Base-by-base conservation (phyloP, 345 rosid genomes). In the Murraya koenigii region DNA sequence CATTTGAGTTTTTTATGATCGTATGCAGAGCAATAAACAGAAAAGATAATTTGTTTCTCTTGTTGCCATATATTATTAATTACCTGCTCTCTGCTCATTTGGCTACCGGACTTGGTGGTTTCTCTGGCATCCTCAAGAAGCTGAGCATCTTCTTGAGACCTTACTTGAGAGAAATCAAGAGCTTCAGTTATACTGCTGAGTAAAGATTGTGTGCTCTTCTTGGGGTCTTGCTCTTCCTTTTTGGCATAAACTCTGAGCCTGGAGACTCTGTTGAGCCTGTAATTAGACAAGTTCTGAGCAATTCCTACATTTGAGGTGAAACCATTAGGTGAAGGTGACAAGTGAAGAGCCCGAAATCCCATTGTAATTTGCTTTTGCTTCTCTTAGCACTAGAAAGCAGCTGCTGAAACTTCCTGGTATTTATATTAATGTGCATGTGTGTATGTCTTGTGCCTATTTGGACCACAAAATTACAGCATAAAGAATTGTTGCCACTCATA, bases 41-140 rank as follows among this genome's bases (percentile, higher is more conserved):
- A 66, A 25, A 66, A 19, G 4, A 44, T 11, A 3, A 41, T 41
- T 41, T 41, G 49, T 41, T 41, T 41, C 2, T 11, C 49, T 11
- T 11, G 49, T 41, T 41, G 49, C 49, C 49, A 3, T 62, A 2
- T 23, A 8, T 8, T 23, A 59, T 3, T 1, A 13, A 6, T 30
- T 30, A 88, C 98, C 93, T 94, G 98, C 78, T 91, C 93, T 72
- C 87, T 85, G 79, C 39, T 79, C 98, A 95, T 93, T 63, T 68
- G 82, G 3, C 75, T 84, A 56, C 98, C 98, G 9, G 97, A 86
- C 81, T 28, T 83, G 78, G 97, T 95, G 75, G 89, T 82, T 69
- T 85, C 83, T 73, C 95, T 89, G 3, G 98, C 97, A 32, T 89
- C 92, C 3, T 87, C 89, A 15, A 95, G 88, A 77, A 95, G 97